Base-by-base conservation (phyloP, 2,329 filamentous ascomycete species). In the Bipolaris zeicola region DNA sequence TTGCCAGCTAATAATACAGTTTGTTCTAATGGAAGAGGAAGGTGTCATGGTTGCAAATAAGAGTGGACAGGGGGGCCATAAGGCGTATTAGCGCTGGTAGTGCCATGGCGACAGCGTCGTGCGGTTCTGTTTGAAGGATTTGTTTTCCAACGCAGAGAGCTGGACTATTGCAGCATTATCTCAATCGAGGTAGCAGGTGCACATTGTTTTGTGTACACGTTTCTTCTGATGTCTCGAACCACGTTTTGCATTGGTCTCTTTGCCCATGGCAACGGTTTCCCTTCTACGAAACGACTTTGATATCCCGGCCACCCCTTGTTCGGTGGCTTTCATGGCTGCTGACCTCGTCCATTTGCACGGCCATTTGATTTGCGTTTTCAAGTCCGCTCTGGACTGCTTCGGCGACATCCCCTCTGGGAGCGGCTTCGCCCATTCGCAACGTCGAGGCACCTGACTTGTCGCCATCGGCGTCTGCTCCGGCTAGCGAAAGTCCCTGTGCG, bases 331-430 rank as follows among this genome's bases (percentile, higher is more conserved):
- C 66, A 22, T 55, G 62, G 38, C 69, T 67, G 10, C 50, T 55
- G 1, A 66, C 65, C 7, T 68, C 63, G 18, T 72, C 72, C n/a
- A 71, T 52, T 26, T 67, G 66, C 3, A 20, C 53, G 1, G 58
- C 64, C 16, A 71, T 39, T 14, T 68, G 63, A 14, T 66, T 55
- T 5, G 55, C 38, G 28, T 68, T 38, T 4, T 52, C 63, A n/a
- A 68, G 51, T 10, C 53, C 39, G 20, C 16, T 24, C 18, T 56
- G 18, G 39, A 28, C 18, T 24, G 39, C 18, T 16, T 47, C 37
- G 7, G 43, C 50, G 28, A 57, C 50, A 13, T 43, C 18, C 24
- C 43, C 50, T 28, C 45, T 11, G 13, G 50, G 34, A 6, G 24
- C 55, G 3, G 36, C 20, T 20, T 49, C 34, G 24, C 55, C 50